These are phyloP conservation scores for Tribonema minus DNA, from an alignment of 108 stramenopile species.

Conservation along the genomic window DNA sequence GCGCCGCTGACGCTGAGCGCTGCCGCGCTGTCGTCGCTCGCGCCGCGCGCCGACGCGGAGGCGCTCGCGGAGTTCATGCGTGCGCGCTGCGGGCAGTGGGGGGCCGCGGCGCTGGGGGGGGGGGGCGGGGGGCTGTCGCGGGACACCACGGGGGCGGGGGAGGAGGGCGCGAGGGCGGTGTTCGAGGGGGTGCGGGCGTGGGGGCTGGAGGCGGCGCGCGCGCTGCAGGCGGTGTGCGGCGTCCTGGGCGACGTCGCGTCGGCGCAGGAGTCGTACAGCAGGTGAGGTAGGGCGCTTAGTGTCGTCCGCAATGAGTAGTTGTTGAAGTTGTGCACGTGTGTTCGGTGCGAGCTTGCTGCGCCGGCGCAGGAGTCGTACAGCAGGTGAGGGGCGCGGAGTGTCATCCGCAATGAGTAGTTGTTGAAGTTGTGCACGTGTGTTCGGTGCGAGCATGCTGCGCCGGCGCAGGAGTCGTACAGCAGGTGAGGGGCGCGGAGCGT, in stretches of 20 bases:
- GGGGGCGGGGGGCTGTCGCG: too few relatives aligned
- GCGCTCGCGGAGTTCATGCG: background rate
- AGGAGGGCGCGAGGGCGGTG: background rate
- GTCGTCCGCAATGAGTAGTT: too few relatives aligned
- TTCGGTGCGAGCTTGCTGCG: too few relatives aligned
- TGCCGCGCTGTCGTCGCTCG: background rate
- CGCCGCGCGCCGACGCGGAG: background rate
- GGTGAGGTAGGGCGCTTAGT: background rate
- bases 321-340: too few relatives aligned
- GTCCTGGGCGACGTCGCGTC: constrained; percentile 9
- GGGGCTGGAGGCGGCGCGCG: constrained; percentile 5
- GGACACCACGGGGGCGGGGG: background rate
- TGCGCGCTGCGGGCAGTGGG: background rate
- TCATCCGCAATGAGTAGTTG: too few relatives aligned
- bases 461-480: background rate
- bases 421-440: too few relatives aligned
- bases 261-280: background rate
- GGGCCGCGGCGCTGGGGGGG: too few relatives aligned
- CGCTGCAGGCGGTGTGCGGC: constrained; percentile 8
- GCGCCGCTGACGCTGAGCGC: background rate
- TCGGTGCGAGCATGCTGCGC: too few relatives aligned
- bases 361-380: background rate
- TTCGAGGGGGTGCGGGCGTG: background rate
- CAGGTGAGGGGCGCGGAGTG: too few relatives aligned
- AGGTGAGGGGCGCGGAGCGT: too few relatives aligned